Conservation (phyloP, 106 monocot genomes). For the Narthecium ossifragum region DNA sequence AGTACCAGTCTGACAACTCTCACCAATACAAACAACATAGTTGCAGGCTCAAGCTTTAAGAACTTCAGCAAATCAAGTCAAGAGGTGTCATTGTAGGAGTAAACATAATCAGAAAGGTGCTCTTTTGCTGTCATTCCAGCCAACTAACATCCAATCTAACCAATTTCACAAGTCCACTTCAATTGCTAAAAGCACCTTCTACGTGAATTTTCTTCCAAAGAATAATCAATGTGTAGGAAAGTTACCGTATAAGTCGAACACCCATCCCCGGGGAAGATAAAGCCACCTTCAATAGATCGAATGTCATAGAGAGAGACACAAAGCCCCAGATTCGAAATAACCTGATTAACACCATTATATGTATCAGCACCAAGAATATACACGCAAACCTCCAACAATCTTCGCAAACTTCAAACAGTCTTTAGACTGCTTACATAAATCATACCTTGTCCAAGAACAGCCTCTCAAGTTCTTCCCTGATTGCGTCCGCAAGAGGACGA, state of each 20-base stretch:
- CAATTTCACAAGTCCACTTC: background rate
- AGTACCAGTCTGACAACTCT: no score
- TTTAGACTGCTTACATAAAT: no score
- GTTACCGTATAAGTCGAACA: slow-evolving; percentile 53
- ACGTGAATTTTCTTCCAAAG: background rate
- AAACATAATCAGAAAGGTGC: no score
- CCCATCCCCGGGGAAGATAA: slow-evolving; percentile 62
- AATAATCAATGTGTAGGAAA: background rate
- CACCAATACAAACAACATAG: no score
- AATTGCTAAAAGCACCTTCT: background rate
- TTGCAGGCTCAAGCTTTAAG: no score
- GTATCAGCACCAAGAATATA: background rate
- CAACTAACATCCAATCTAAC: no score
- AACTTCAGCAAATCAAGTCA: no score
- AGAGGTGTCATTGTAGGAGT: no score
- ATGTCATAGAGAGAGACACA: slow-evolving; percentile 88
- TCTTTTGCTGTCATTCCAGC: no score
- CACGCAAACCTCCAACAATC: no score
- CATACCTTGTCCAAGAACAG: slow-evolving; percentile 83
- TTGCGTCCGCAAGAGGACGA: slow-evolving; percentile 56
- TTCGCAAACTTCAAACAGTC: background rate
- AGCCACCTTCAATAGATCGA: slow-evolving; percentile 66
- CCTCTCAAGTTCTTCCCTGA: slow-evolving; percentile 64
- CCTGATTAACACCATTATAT: slow-evolving; percentile 19
- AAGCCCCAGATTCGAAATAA: slow-evolving; percentile 82